These are phyloP conservation scores for Firmiana major DNA, from an alignment of 345 rosid species.

Conservation along the genomic window DNA sequence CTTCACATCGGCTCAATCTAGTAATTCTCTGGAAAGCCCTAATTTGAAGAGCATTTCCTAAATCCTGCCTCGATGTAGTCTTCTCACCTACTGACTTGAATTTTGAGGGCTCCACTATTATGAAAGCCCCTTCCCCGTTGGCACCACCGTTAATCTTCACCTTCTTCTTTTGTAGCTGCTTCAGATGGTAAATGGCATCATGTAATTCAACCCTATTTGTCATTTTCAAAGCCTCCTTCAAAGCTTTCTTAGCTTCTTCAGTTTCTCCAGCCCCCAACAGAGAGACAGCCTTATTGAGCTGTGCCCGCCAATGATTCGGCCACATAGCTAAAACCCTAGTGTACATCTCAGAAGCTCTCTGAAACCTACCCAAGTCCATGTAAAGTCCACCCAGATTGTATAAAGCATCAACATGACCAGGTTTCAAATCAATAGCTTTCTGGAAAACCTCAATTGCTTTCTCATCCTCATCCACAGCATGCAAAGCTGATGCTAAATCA, in stretches of 20 bases:
- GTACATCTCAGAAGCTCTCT: constrained; percentile 97
- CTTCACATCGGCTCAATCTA: constrained; percentile 74
- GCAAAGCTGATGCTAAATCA: constrained; percentile 93
- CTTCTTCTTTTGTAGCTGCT: constrained; percentile 89
- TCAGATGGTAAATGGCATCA: constrained; percentile 81
- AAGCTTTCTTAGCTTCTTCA: constrained; percentile 85
- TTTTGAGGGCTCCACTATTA: constrained; percentile 63
- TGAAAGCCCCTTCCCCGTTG: constrained; percentile 67
- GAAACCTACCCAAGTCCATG: constrained; percentile 97
- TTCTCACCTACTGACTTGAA: constrained; percentile 68
- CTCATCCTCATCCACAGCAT: constrained; percentile 93
- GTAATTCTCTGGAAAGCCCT: constrained; percentile 83
- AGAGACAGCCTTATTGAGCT: constrained; percentile 91
- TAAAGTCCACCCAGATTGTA: constrained; percentile 96
- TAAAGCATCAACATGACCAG: constrained; percentile 87
- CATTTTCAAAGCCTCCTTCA: constrained; percentile 93
- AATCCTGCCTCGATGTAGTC: constrained; percentile 67
- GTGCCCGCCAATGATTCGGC: constrained; percentile 99
- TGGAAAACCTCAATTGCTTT: constrained; percentile 96
- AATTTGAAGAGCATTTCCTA: constrained; percentile 67
- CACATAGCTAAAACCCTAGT: constrained; percentile 77
- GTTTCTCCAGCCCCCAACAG: constrained; percentile 89
- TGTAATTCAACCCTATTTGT: constrained; percentile 90
- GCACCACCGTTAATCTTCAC: constrained; percentile 52
- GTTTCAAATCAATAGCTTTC: constrained; percentile 94